phyloP scores from a whole-genome alignment of 805 yeast species.

The Pichia membranifaciens region DNA sequence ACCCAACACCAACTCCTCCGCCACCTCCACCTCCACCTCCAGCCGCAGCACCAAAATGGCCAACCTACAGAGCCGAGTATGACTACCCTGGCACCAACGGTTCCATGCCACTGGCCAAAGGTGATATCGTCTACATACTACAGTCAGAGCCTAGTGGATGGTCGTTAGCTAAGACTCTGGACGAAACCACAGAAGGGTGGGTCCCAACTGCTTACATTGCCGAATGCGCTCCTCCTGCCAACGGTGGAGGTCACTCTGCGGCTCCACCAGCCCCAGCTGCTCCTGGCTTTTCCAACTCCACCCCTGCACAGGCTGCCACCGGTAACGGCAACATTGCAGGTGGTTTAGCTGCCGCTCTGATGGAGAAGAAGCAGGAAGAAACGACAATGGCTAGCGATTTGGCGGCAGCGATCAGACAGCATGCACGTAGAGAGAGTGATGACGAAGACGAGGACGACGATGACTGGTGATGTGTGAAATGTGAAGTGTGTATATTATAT shows the following conservation, averaged over 20 bases:
- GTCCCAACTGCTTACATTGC: slow-evolving; percentile 90
- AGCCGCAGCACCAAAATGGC: slow-evolving; percentile 54
- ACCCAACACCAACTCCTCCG: slow-evolving; percentile 8
- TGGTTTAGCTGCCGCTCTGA: slow-evolving; percentile 65
- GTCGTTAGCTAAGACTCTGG: slow-evolving; percentile 81
- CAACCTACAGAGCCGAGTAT: slow-evolving; percentile 78
- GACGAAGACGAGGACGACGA: slow-evolving; percentile 67
- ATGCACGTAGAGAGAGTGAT: slow-evolving; percentile 65
- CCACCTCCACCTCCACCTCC: slow-evolving; percentile 53
- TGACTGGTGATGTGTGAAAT: slow-evolving; percentile 28
- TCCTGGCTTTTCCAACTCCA: slow-evolving; percentile 10
- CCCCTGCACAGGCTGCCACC: slow-evolving; percentile 14
- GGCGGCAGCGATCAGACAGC: slow-evolving; percentile 79
- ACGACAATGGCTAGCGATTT: slow-evolving; percentile 70
- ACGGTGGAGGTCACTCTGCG: slow-evolving; percentile 29
- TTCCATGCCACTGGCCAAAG: slow-evolving; percentile 71
- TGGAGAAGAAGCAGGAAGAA: slow-evolving; percentile 57
- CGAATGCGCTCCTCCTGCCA: slow-evolving; percentile 46
- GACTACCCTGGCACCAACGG: slow-evolving; percentile 88
- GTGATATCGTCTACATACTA: slow-evolving; percentile 65
- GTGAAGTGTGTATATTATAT: neutral
- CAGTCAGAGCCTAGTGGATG: slow-evolving; percentile 83
- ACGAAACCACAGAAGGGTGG: slow-evolving; percentile 87
- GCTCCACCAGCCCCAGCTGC: slow-evolving; percentile 35
- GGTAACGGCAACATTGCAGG: slow-evolving; percentile 24